These are phyloP conservation scores for Cladochytrium tenue DNA, from an alignment of 371 early-diverging fungal genomes.

Conservation along the genomic window DNA sequence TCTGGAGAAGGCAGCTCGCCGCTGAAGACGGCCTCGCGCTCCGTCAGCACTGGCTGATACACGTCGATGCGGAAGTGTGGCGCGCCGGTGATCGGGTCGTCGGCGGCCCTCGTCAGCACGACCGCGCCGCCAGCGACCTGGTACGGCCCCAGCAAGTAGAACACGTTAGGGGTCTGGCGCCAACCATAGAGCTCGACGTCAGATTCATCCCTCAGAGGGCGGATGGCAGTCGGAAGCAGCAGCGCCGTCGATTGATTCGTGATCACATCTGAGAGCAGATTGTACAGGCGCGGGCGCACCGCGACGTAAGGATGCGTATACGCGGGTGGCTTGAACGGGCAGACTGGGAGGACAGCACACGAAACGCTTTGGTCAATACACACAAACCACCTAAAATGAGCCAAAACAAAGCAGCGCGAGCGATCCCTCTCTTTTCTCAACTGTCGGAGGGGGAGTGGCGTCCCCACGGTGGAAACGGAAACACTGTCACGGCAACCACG, in stretches of 20 bases:
- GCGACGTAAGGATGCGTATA: slow-evolving; percentile 1
- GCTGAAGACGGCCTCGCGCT: slow-evolving; percentile 33
- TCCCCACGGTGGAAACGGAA: too few species aligned
- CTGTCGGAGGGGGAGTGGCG: too few species aligned
- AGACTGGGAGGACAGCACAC: too few species aligned
- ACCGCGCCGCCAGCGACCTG: slow-evolving; percentile 28
- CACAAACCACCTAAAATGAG: too few species aligned
- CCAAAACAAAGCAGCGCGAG: too few species aligned
- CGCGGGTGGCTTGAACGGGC: not conserved
- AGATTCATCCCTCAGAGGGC: slow-evolving; percentile 23
- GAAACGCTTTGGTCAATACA: too few species aligned
- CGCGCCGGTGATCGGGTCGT: not conserved
- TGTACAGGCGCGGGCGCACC: slow-evolving; percentile 21
- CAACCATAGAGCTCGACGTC: slow-evolving; percentile 33
- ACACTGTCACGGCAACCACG: too few species aligned
- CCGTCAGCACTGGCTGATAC: slow-evolving; percentile 31
- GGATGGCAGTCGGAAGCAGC: slow-evolving; percentile 25
- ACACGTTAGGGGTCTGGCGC: slow-evolving; percentile 30
- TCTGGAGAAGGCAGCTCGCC: slow-evolving; percentile 24
- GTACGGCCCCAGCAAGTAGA: slow-evolving; percentile 32
- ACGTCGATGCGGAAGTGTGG: slow-evolving; percentile 18
- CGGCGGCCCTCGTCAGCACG: slow-evolving; percentile 4
- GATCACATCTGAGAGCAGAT: not conserved
- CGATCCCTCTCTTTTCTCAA: too few species aligned
- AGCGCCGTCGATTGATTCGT: slow-evolving; percentile 8